phyloP scores from a whole-genome alignment of 192 early-diverging fungal species.

The Backusella parvicylindrica region DNA sequence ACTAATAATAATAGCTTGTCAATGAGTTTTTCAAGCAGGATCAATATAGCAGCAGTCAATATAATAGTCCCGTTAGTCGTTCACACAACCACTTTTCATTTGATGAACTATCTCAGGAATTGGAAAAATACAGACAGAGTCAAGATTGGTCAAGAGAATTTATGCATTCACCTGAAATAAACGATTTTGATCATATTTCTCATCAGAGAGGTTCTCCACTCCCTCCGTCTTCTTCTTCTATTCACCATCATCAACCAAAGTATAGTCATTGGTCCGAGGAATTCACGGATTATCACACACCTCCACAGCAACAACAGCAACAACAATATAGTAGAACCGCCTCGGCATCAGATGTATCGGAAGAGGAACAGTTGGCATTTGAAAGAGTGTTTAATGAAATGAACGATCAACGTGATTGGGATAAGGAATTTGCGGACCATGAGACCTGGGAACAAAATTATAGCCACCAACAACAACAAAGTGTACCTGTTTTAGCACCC shows the following conservation, averaged over 20 bases:
- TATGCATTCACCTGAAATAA: neutral
- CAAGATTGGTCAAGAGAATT: constrained; percentile 22
- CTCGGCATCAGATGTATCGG: constrained; percentile 4
- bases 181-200: neutral
- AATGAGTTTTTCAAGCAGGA: neutral
- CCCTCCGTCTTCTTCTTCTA: neutral
- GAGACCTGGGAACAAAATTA: neutral
- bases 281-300: neutral
- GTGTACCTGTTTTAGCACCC: neutral
- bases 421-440: constrained; percentile 10
- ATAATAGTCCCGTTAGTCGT: neutral
- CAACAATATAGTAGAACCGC: neutral
- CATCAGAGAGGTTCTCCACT: neutral
- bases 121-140: neutral
- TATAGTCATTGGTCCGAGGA: neutral
- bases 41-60: neutral
- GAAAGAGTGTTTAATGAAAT: constrained; percentile 2
- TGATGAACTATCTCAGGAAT: constrained; percentile 17
- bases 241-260: neutral
- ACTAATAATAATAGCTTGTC: neutral
- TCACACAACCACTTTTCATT: neutral
- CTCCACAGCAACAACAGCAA: neutral
- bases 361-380: constrained; percentile 14
- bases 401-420: neutral
- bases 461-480: neutral